Conservation (phyloP, 2,329 filamentous ascomycete species). For the Helicocarpus griseus region DNA sequence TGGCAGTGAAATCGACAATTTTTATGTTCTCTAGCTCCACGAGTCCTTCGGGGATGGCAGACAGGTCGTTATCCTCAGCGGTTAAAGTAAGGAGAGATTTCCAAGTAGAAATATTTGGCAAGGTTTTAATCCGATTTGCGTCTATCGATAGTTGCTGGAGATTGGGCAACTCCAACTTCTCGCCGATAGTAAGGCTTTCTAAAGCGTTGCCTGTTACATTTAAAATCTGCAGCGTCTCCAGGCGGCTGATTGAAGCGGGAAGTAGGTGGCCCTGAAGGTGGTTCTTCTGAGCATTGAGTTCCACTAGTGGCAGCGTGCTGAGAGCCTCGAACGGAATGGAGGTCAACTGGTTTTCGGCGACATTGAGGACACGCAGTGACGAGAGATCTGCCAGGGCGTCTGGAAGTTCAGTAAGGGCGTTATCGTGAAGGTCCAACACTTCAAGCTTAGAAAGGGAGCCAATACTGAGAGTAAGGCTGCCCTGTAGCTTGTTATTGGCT, state of each 20-base stretch:
- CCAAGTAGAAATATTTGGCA: constrained; percentile 72
- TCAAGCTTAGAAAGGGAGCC: constrained; percentile 60
- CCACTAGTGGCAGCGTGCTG: constrained; percentile 57
- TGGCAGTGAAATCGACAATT: constrained; percentile 74
- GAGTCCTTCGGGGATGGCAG: constrained; percentile 67
- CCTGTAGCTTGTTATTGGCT: constrained; percentile 64
- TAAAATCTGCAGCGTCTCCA: constrained; percentile 61
- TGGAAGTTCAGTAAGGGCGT: constrained; percentile 65
- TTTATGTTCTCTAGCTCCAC: constrained; percentile 56
- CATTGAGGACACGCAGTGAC: constrained; percentile 64
- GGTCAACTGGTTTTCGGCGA: constrained; percentile 68
- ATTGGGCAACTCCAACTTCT: constrained; percentile 54
- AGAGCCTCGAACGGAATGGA: constrained; percentile 62
- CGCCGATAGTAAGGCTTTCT: constrained; percentile 39
- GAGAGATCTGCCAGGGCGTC: constrained; percentile 55
- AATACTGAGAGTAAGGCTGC: constrained; percentile 56
- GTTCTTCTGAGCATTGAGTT: constrained; percentile 69
- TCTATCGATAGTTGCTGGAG: constrained; percentile 68
- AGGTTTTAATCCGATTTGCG: constrained; percentile 62
- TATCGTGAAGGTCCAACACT: constrained; percentile 69
- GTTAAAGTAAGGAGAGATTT: constrained; percentile 60
- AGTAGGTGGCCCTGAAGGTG: constrained; percentile 65
- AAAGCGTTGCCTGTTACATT: constrained; percentile 72
- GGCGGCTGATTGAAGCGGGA: constrained; percentile 45
- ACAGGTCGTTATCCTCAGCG: constrained; percentile 73